A percentile compares a stretch with the other conserved stretches of the same genome.
phyloP scores from a whole-genome alignment of 2,329 filamentous ascomycete genomes.

The Lomentospora prolificans region DNA sequence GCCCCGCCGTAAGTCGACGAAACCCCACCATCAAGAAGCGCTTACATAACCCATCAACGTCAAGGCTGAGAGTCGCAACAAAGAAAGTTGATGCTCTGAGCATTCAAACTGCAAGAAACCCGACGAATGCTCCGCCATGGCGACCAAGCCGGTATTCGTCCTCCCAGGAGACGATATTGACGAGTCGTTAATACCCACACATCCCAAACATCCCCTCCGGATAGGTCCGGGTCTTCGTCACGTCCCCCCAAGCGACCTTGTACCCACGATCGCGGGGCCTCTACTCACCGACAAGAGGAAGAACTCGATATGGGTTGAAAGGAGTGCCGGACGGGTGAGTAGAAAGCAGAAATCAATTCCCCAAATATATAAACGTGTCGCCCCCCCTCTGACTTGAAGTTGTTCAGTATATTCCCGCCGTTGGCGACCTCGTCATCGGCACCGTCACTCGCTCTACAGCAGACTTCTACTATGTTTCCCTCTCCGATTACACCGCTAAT shows the following conservation, averaged over 20 bases:
- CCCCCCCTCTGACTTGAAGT: not conserved
- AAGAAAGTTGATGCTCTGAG: not conserved
- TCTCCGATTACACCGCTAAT: constrained; percentile 54
- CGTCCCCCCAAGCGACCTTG: constrained; percentile 64
- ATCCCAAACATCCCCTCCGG: constrained; percentile 61
- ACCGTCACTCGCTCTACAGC: constrained; percentile 65
- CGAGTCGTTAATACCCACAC: constrained; percentile 53
- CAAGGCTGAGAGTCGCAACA: not conserved
- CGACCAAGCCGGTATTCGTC: constrained; percentile 51
- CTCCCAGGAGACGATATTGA: constrained; percentile 75
- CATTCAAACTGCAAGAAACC: not conserved
- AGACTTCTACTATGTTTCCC: constrained; percentile 71
- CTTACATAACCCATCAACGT: not conserved
- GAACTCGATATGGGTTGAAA: constrained; percentile 71
- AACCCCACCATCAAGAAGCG: not conserved
- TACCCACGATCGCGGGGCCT: constrained; percentile 57
- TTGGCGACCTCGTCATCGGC: constrained; percentile 82
- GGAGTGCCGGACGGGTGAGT: constrained; percentile 56
- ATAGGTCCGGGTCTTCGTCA: constrained; percentile 78
- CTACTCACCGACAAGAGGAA: constrained; percentile 61
- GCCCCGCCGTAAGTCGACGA: not conserved
- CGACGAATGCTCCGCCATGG: constrained; percentile 31
- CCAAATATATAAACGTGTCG: not conserved
- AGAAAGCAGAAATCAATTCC: too few relatives aligned
- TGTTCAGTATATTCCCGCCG: constrained; percentile 62